Base-by-base conservation (phyloP, 805 yeast genomes). In the Candida suzukii region DNA sequence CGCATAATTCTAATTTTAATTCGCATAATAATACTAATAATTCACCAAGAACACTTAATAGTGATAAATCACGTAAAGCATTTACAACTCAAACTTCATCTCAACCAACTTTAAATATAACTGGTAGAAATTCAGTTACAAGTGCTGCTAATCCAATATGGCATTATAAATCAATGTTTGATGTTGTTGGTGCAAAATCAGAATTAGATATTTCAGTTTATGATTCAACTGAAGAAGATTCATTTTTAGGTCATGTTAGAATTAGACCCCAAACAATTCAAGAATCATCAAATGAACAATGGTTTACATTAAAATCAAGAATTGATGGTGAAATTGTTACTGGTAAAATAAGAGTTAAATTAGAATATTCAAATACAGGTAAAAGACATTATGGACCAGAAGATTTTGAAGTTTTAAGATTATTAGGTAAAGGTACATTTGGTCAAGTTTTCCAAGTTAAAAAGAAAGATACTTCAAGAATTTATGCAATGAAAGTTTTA, bases 391-490 rank as follows among this genome's bases (percentile, higher is more conserved):
- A 83, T 56, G 96, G 96, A 1, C 99, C 99, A 5, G 83, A 82
- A 39, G 98, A 93, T 64, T 93, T 93, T 63, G 96, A 90, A 60
- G 88, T 91, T 16, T 74, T 93, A 53, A 74, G 96, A 56, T 70
- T 91, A 40, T 70, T 91, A 46, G 99, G 99, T 46, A 88, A 88
- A 59, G 99, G 99, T 41, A 93, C 98, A 1, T 91, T 91, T 70
- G 99, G 99, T 26, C 96, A 88, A 67, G 99, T 91, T 29, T 93
- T 83, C 64, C 99, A 93, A 67, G 99, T 93, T 35, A 80, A 83
- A 48, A 93, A 91, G 73, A 74, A 74, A 51, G 98, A 93, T 59
- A 88, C 95, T 8, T 76, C 78, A 44, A 77, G 97, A 53, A 83
- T 93, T 44, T 93, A 93, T 60, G 99, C 99, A 32, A 93, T 93